These are phyloP conservation scores for Berberis thunbergii DNA, from an alignment of 164 flowering plant species.

Conservation along the genomic window DNA sequence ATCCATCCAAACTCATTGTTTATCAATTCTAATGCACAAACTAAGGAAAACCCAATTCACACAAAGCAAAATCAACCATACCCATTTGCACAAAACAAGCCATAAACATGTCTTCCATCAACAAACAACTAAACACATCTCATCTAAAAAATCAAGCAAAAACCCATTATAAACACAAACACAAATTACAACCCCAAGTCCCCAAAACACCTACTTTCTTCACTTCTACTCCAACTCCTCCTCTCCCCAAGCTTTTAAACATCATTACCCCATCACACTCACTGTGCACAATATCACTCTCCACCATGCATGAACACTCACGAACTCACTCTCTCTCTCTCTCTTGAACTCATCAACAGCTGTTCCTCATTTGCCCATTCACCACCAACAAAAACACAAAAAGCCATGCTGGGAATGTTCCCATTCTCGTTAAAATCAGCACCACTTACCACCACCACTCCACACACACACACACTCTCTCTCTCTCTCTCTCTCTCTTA, in stretches of 20 bases:
- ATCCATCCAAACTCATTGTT: no score
- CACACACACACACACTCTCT: neutral
- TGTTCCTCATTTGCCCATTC: constrained; percentile 10
- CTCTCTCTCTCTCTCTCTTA: neutral
- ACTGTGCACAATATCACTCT: no score
- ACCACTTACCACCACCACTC: neutral
- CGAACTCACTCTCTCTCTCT: no score
- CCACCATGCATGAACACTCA: no score
- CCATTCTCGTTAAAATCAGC: constrained; percentile 14
- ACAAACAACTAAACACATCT: neutral
- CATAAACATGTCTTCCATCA: neutral
- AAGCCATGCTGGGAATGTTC: constrained; percentile 18
- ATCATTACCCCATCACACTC: no score
- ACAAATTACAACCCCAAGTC: neutral
- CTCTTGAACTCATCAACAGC: neutral
- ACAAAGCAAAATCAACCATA: no score
- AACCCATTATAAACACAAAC: neutral
- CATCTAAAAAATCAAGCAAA: neutral
- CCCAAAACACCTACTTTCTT: neutral
- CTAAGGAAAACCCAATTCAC: no score
- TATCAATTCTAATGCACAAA: no score
- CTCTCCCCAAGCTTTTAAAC: no score
- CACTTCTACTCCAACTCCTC: neutral
- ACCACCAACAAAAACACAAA: constrained; percentile 12
- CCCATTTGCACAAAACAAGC: neutral